Evolutionary conservation across 108 stramenopile species (phyloP), one percentile per base, ranked within the genome.

Genomic region (Cyclotella sp.): DNA sequence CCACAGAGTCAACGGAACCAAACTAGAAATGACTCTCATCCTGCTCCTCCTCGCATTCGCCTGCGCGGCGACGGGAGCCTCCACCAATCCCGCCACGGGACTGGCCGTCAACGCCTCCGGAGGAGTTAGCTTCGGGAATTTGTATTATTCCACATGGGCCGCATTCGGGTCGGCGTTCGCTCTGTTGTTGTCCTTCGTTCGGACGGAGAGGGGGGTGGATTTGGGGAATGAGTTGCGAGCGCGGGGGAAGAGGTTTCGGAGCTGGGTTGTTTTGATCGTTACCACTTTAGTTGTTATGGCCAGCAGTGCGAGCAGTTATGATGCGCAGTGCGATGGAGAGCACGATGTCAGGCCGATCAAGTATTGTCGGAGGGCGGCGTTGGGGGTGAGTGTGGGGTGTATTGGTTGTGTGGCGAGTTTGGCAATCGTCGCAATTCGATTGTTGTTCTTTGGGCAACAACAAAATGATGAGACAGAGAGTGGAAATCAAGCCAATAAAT

Each of bases 251-350:
- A 83, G 94, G 29, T 75, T 95, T 55, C 85, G 82, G 11, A 41
- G 69, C 18, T 95, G 94, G 94, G 81, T 84, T 16, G 82, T 75
- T 19, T 51, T 95, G 46, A 72, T 92, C 73, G 87, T 89, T 0
- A 78, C 86, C 21, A 63, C 77, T 12, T 61, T 95, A 68, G 79
- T 95, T 52, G 92, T 95, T 60, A 87, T 95, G 89, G 94, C 87
- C 27, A 77, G 91, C 27, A 78, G 76, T 63, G 91, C 90, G 19
- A 85, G 85, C 27, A 78, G 87, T 58, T 89, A 89, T 46, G 88
- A 91, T 68, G 81, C 79, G 26, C 60, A 83, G 40, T 95, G 94
- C 57, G 76, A 68, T 26, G 69, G 40, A 21, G 70, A 60, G 8
- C 47, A 58, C 11, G 65, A 52, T 0, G 14, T 53, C 4, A 42